phyloP scores from a whole-genome alignment of 345 rosid genomes.

The Punica granatum region DNA sequence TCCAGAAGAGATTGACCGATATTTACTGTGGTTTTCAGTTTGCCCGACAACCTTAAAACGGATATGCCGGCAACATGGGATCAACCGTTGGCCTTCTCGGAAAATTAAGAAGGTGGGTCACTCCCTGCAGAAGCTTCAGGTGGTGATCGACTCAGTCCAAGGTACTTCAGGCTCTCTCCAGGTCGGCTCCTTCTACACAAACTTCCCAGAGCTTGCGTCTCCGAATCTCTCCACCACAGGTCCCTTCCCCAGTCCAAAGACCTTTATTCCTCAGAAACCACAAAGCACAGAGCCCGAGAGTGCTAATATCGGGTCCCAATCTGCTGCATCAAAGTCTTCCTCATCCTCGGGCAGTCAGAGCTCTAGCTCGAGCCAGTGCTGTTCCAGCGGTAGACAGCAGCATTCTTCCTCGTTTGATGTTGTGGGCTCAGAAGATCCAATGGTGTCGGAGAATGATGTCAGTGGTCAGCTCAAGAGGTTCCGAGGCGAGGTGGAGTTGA shows the following conservation, averaged over 20 bases:
- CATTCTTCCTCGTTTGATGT: slow-evolving; percentile 21
- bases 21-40: slow-evolving; percentile 43
- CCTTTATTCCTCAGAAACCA: slow-evolving; percentile 17
- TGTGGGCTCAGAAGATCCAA: slow-evolving; percentile 18
- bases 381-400: slow-evolving; percentile 53
- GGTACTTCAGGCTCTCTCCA: slow-evolving; percentile 65
- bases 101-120: slow-evolving; percentile 92
- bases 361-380: slow-evolving; percentile 68
- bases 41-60: slow-evolving; percentile 98
- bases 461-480: slow-evolving; percentile 26
- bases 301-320: slow-evolving; percentile 13
- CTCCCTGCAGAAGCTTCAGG: slow-evolving; percentile 76
- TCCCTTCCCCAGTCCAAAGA: slow-evolving; percentile 18
- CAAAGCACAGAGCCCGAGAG: slow-evolving; percentile 24
- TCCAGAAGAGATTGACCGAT: neutral
- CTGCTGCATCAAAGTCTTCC: slow-evolving; percentile 41
- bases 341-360: slow-evolving; percentile 66
- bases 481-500: slow-evolving; percentile 42
- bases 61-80: slow-evolving; percentile 88
- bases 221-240: slow-evolving; percentile 29
- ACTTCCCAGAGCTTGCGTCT: slow-evolving; percentile 62
- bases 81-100: slow-evolving; percentile 93
- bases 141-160: slow-evolving; percentile 68
- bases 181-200: slow-evolving; percentile 54
- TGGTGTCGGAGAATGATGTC: slow-evolving; percentile 22